Base-by-base conservation (phyloP, 768 basidiomycete genomes). In the Mycena rosella region DNA sequence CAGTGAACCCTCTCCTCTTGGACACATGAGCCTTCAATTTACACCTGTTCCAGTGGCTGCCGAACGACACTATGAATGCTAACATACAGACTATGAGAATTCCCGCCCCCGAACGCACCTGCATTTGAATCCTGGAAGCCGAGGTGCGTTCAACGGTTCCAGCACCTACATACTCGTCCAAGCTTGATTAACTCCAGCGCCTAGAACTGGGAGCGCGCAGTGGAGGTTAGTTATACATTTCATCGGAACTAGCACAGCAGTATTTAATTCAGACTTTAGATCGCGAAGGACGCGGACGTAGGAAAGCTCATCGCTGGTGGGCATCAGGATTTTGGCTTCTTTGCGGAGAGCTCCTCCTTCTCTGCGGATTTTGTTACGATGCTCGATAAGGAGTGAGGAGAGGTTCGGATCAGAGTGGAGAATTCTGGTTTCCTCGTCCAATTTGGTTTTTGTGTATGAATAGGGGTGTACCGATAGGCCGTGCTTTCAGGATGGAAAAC, bases 261-360 rank as follows among this genome's bases (percentile, higher is more conserved):
- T 57, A 30, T 57, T 57, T 29, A 40, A 42, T 57, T 44, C 55
- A 42, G 55, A 44, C 26, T 44, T 57, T 40, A 57, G 55, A 57
- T 57, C 55, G 55, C 55, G 40, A 57, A 57, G 42, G 55, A 57
- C 55, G 27, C 38, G 40, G 55, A 57, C 40, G 55, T 57, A 57
- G 55, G 22, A 57, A 44, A 44, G 42, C 38, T 57, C 27, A 30
- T 57, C 55, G 55, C 55, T 42, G 42, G 55, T 40, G 55, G 55
- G 40, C 55, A 57, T 57, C 40, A 44, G 55, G 55, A 57, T 57
- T 57, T 57, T 57, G 27, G 26, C 40, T 57, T 57, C 55, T 40
- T 57, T 57, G 26, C 38, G 26, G 55, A 44, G 26, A 57, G 55
- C 55, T 44, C 55, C 40, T 57, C 55, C 26, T 57, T 57, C 40